Evolutionary conservation across 2,329 filamentous ascomycete species (phyloP).

Genomic region (Fusarium sp.): DNA sequence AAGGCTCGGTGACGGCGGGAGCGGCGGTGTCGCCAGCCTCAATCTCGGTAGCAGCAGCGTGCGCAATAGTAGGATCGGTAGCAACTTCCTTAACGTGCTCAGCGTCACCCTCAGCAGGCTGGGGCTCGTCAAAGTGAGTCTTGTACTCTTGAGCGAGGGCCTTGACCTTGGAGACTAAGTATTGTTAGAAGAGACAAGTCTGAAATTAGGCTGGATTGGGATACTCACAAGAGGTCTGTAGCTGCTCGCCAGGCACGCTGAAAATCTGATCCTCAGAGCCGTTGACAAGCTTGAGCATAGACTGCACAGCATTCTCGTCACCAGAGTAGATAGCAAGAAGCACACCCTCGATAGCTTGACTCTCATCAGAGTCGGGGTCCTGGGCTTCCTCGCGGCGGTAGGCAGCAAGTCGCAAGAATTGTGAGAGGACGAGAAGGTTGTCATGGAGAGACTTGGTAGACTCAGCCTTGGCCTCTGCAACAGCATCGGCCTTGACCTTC

Average conservation of each 20-base stretch:
- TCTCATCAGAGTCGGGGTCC: constrained; percentile 74
- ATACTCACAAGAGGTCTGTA: constrained; percentile 78
- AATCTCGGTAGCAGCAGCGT: constrained; percentile 75
- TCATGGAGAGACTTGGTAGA: constrained; percentile 67
- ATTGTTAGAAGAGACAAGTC: constrained; percentile 29
- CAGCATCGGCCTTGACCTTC: constrained; percentile 64
- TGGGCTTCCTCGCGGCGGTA: constrained; percentile 77
- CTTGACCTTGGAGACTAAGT: constrained; percentile 51
- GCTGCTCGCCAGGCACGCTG: constrained; percentile 71
- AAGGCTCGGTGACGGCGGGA: constrained; percentile 52
- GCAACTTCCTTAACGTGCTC: constrained; percentile 47
- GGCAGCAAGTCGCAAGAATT: constrained; percentile 83
- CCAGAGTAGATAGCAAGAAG: constrained; percentile 82
- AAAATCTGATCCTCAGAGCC: constrained; percentile 73
- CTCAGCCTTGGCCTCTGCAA: constrained; percentile 61
- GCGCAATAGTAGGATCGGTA: constrained; percentile 73
- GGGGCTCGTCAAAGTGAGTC: constrained; percentile 50
- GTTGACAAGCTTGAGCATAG: constrained; percentile 81
- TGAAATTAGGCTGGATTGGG: not conserved
- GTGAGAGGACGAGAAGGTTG: constrained; percentile 76
- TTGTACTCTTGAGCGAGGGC: constrained; percentile 63
- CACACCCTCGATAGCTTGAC: constrained; percentile 82
- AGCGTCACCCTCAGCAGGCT: constrained; percentile 47
- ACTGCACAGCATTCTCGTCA: constrained; percentile 76
- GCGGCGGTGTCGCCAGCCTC: constrained; percentile 57